phyloP scores from a whole-genome alignment of 345 rosid species.

The Angophora floribunda region DNA sequence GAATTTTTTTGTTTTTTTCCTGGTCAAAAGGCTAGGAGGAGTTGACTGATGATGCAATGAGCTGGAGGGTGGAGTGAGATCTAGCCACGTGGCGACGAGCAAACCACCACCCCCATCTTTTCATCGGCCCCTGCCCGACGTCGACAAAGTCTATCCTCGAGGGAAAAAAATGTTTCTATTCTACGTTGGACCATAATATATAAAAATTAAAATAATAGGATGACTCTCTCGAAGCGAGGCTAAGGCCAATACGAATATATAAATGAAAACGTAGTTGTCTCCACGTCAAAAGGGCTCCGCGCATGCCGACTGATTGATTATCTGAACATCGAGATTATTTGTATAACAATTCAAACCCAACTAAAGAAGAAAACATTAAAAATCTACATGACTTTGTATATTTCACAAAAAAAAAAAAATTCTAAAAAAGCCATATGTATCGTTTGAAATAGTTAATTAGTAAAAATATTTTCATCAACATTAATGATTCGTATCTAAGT shows the following conservation, averaged over 20 bases:
- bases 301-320: not conserved
- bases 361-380: too few relatives aligned
- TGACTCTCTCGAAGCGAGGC: not conserved
- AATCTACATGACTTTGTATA: not conserved
- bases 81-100: not conserved
- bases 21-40: too few relatives aligned
- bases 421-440: rapidly evolving
- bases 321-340: not conserved
- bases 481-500: not conserved
- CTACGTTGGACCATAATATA: not conserved
- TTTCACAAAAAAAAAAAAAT: too few relatives aligned
- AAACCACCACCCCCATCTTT: not conserved
- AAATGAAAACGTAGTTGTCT: not conserved
- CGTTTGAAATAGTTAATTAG: not conserved
- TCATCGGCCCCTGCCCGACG: not conserved
- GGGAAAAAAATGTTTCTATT: not conserved
- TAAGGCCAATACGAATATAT: not conserved
- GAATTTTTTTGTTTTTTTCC: too few relatives aligned
- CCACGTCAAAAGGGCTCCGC: not conserved
- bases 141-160: not conserved
- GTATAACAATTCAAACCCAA: not conserved
- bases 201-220: not conserved
- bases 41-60: not conserved
- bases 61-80: not conserved
- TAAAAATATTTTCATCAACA: rapidly evolving